Evolutionary conservation across 2,329 filamentous ascomycete species (phyloP), one percentile per base, ranked within the genome.

Genomic region (Diaporthe vaccinii): DNA sequence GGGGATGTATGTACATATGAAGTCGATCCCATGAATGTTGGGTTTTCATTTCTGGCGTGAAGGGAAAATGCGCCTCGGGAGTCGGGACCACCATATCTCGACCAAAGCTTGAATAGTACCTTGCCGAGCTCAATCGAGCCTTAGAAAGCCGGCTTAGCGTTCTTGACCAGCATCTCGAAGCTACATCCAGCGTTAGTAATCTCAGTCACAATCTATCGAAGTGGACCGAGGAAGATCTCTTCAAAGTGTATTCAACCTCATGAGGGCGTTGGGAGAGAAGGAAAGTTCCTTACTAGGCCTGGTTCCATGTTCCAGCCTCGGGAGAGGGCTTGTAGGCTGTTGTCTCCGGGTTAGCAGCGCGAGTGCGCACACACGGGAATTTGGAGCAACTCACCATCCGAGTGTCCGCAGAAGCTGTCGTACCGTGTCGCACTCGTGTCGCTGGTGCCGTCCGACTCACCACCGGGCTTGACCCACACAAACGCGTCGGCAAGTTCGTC

Each of bases 401-500:
- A 77, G 7, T 85, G 83, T 41, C 90, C 90, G 76, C 89, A 91
- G 82, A 89, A 84, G 68, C 75, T 78, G 82, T 91, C 89, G 80
- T 89, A 91, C 70, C 88, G 87, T 22, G 83, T 78, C 10, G 90
- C 86, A 41, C 79, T 83, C 53, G 84, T 85, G 79, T 90, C 83
- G 46, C 85, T 88, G 53, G 86, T 88, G 77, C 86, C 86, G 76
- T 88, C 87, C 65, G 85, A 93, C 81, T 89, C 88, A 76, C 88
- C 88, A 77, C 92, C 92, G 6, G 92, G 92, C 87, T 93, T 94
- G 79, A 93, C 85, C 92, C 92, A 93, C 74, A 93, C 92, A 78
- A 93, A 92, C 46, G 92, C 91, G 81, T 94, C 92, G 41, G 89
- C 85, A n/a, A 92, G 84, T 1, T 83, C 80, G 77, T 91, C 87